A percentile compares a stretch with the other conserved stretches of the same genome.
phyloP scores from a whole-genome alignment of 2,329 filamentous ascomycete species.

The Emergomyces orientalis region DNA sequence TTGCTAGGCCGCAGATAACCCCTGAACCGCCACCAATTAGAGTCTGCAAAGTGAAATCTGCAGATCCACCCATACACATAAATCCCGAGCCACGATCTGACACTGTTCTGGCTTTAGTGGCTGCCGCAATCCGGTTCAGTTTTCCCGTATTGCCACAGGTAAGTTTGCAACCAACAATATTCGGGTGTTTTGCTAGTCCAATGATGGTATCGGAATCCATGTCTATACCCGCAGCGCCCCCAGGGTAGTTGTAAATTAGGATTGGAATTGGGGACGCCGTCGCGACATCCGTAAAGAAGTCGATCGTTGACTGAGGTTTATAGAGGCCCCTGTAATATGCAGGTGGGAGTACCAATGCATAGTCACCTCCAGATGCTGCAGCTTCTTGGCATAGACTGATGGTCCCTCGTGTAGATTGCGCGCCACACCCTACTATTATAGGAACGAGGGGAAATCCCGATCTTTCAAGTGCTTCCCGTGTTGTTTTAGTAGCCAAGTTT shows the following conservation, averaged over 20 bases:
- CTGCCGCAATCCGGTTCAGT: conserved; percentile 58
- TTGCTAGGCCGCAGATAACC: conserved; percentile 62
- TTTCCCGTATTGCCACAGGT: conserved; percentile 88
- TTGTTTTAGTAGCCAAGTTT: conserved; percentile 62
- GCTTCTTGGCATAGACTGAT: conserved; percentile 62
- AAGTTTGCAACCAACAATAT: conserved; percentile 84
- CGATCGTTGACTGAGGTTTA: conserved; percentile 62
- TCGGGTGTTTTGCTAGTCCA: conserved; percentile 66
- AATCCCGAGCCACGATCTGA: conserved; percentile 34
- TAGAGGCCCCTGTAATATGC: conserved; percentile 73
- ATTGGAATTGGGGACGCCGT: conserved; percentile 67
- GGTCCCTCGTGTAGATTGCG: conserved; percentile 73
- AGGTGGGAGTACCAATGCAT: conserved; percentile 68
- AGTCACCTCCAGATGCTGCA: conserved; percentile 63
- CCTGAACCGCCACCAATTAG: conserved; percentile 61
- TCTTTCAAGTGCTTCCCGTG: conserved; percentile 70
- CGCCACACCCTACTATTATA: conserved; percentile 72
- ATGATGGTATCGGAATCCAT: conserved; percentile 84
- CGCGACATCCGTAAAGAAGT: conserved; percentile 67
- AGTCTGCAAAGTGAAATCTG: conserved; percentile 64
- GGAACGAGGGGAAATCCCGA: conserved; percentile 68
- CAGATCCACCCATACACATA: conserved; percentile 62
- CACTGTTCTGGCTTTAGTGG: conserved; percentile 7
- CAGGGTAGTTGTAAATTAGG: conserved; percentile 85
- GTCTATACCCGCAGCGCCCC: conserved; percentile 76